These are phyloP conservation scores for Zizania latifolia DNA, from an alignment of 176 grass and related monocot species.

Conservation along the genomic window DNA sequence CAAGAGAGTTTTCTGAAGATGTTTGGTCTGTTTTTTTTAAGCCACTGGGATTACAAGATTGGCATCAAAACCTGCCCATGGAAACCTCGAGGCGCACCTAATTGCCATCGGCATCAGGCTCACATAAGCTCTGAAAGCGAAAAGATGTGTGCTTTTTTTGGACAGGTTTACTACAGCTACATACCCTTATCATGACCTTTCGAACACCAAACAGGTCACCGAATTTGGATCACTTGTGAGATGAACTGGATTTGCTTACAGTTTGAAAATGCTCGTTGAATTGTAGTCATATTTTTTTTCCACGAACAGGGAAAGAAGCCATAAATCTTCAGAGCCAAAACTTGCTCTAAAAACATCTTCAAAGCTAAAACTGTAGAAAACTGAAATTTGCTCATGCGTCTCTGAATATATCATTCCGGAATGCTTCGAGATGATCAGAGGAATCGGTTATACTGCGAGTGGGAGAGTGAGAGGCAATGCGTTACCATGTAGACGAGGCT, in stretches of 20 bases:
- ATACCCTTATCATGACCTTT: neutral
- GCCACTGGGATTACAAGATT: neutral
- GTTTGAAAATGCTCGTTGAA: neutral
- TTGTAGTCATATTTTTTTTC: too few species aligned
- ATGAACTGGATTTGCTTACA: neutral
- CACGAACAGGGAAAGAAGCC: neutral
- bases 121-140: conserved; percentile 9
- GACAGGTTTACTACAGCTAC: neutral
- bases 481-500: conserved; percentile 63
- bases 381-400: neutral
- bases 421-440: neutral
- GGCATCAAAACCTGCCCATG: neutral
- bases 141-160: neutral
- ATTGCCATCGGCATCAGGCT: conserved; percentile 18
- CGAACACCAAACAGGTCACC: neutral
- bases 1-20: too few species aligned
- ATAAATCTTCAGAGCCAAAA: neutral
- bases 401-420: neutral
- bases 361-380: too few species aligned
- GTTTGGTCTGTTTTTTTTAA: neutral
- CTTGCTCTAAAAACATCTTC: too few species aligned
- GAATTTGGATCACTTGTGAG: neutral
- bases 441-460: too few species aligned
- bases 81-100: conserved; percentile 37
- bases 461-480: neutral